Evolutionary conservation across 441 rosid genomes (phyloP), one percentile per base, ranked within the genome.

Genomic region (Dalechampia spathulata): DNA sequence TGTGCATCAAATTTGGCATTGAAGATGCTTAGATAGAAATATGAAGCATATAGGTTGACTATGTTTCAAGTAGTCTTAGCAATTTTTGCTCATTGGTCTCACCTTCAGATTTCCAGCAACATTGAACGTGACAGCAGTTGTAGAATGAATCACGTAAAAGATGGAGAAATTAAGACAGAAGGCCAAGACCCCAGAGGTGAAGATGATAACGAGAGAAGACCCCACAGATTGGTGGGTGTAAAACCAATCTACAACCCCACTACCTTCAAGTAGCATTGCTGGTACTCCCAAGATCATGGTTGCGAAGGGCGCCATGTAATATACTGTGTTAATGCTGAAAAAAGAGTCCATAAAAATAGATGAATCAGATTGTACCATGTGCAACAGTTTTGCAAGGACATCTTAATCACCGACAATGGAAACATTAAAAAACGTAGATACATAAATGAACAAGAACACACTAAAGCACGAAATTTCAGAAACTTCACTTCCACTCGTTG

Each of bases 51-150:
- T n/a, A n/a, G n/a, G n/a, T n/a, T n/a, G n/a, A n/a, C n/a, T n/a
- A n/a, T n/a, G n/a, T n/a, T n/a, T n/a, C n/a, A n/a, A n/a, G n/a
- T n/a, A n/a, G n/a, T n/a, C n/a, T n/a, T n/a, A n/a, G n/a, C 19
- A 5, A 51, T 20, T 12, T 43, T 41, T 26, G 19, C 7, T 7
- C 22, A 55, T 41, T 57, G 47, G 52, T 58, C 81, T 79, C 70
- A 90, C 99, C 99, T 93, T 93, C 16, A 93, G 95, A 71, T 93
- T 93, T 66, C 99, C 99, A 16, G 99, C 99, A 45, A 93, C 99
- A 14, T 93, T 93, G 71, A 93, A 93, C 19, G 99, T 93, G 63
- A 93, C 99, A 15, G 99, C 99, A 17, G 99, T 93, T 55, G 99
- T 93, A n/a, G 99, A 93, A 77, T 93, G 99, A 64, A 93, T 93